Conservation (phyloP, 768 basidiomycete genomes). For the Mycena galericulata region DNA sequence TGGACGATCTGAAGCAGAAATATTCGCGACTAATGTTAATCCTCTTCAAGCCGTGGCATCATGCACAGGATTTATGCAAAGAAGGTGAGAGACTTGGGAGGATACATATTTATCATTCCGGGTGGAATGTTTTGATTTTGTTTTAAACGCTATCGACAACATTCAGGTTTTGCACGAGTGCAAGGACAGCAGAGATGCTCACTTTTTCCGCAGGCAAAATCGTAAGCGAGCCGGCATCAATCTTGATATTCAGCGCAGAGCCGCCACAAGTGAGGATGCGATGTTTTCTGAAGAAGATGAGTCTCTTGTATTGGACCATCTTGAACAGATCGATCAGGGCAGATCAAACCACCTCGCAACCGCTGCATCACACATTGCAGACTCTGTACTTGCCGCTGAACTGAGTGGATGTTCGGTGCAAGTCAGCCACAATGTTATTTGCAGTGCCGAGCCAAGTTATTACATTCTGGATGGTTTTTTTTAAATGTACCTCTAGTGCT, state of each 20-base stretch:
- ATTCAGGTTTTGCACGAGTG: slow-evolving; percentile 15
- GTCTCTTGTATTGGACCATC: neutral
- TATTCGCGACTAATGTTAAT: slow-evolving; percentile 34
- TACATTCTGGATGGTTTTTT: no score
- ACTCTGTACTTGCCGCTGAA: no score
- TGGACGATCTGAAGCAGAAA: slow-evolving; percentile 3
- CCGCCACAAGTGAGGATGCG: neutral
- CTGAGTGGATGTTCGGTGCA: no score
- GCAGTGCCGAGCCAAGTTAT: no score
- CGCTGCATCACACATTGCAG: no score
- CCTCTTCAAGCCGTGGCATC: slow-evolving; percentile 57
- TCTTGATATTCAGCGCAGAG: neutral
- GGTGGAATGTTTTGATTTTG: neutral
- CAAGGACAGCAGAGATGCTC: neutral
- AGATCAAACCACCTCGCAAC: no score
- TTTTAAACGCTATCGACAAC: neutral
- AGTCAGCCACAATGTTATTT: no score
- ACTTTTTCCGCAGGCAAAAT: neutral
- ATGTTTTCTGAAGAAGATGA: neutral
- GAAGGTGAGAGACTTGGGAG: slow-evolving; percentile 39
- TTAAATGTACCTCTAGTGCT: no score
- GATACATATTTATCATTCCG: slow-evolving; percentile 35
- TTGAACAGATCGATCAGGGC: no score
- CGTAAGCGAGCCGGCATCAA: neutral
- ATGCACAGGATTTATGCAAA: slow-evolving; percentile 38